Evolutionary conservation across 1,139 yeast genomes (phyloP).

Genomic region (Scheffersomyces parashehatae): DNA sequence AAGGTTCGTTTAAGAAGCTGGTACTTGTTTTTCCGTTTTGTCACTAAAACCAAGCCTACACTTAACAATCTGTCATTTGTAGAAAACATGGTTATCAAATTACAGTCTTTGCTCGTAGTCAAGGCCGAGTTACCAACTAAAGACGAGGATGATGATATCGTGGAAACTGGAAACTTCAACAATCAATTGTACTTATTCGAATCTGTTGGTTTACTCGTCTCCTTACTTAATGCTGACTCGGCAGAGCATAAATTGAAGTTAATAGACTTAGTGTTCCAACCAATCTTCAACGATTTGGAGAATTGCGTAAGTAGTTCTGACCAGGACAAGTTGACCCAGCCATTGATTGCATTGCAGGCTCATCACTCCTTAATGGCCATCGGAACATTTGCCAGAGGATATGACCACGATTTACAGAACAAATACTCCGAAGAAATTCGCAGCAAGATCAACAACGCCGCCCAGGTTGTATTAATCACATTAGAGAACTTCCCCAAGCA

Average conservation of each 20-base stretch:
- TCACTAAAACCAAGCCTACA: conserved; percentile 70
- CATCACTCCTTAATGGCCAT: conserved; percentile 88
- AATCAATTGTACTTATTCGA: conserved; percentile 84
- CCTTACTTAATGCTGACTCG: conserved; percentile 43
- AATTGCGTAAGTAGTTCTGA: conserved; percentile 44
- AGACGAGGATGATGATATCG: conserved; percentile 56
- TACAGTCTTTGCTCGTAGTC: conserved; percentile 55
- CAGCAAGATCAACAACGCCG: conserved; percentile 64
- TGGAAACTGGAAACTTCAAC: conserved; percentile 65
- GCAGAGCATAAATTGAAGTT: conserved; percentile 41
- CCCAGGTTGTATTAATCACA: conserved; percentile 83
- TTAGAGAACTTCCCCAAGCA: conserved; percentile 70
- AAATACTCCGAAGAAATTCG: conserved; percentile 35
- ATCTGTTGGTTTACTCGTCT: conserved; percentile 66
- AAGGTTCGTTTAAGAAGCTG: conserved; percentile 84
- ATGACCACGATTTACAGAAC: conserved; percentile 46
- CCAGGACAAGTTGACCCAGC: conserved; percentile 40
- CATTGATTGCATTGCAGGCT: conserved; percentile 62
- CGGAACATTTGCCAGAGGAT: conserved; percentile 87
- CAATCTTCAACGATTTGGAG: conserved; percentile 78
- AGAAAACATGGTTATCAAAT: conserved; percentile 38
- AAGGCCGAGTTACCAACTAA: conserved; percentile 56
- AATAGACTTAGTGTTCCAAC: conserved; percentile 66
- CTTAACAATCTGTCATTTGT: conserved; percentile 43
- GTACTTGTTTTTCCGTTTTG: conserved; percentile 83